Conservation (phyloP, 306 rosid species). For the Prunus persica region Prunus_persica_NCBIv2 NC_034010.1:19566001-19566500, state of each 20-base stretch:
- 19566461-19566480: not conserved
- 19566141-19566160: slow-evolving; percentile 2
- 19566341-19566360: not conserved
- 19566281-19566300: not conserved
- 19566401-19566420: not conserved
- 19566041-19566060: slow-evolving; percentile 81
- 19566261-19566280: not conserved
- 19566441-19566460: too few species aligned
- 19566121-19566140: slow-evolving; percentile 19
- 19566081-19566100: slow-evolving; percentile 63
- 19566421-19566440: not conserved
- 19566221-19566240: slow-evolving; percentile 65
- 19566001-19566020: slow-evolving; percentile 91
- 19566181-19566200: slow-evolving; percentile 50
- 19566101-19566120: slow-evolving; percentile 73
- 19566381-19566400: too few species aligned
- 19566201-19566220: slow-evolving; percentile 79
- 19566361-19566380: too few species aligned
- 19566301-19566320: not conserved
- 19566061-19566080: slow-evolving; percentile 85
- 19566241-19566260: not conserved
- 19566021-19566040: slow-evolving; percentile 88
- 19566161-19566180: slow-evolving; percentile 28
- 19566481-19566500: not conserved
- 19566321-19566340: not conserved